These are phyloP conservation scores for Silene uniflora DNA, from an alignment of 148 eudicot genomes.

Conservation along the genomic window DNA sequence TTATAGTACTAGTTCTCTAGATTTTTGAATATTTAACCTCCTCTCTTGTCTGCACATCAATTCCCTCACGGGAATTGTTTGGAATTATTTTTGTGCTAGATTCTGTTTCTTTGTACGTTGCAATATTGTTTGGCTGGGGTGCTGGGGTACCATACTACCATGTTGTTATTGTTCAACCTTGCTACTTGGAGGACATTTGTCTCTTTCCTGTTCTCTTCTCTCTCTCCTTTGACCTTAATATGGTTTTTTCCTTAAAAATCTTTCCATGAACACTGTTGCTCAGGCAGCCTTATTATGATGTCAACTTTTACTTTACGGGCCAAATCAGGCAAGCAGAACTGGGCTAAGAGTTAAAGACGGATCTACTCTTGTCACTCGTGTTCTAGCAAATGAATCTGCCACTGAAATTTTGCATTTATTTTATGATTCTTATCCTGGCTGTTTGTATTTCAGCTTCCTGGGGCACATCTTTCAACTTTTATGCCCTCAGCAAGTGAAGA, in stretches of 20 bases:
- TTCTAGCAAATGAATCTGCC: neutral
- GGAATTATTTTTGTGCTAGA: no score
- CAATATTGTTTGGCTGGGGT: no score
- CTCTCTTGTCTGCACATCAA: neutral
- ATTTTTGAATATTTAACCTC: neutral
- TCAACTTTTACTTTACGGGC: no score
- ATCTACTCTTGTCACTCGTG: neutral
- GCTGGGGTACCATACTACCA: no score
- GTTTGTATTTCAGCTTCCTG: slow-evolving; percentile 47
- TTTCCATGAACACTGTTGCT: neutral
- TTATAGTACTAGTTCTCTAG: neutral
- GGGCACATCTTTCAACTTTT: slow-evolving; percentile 58
- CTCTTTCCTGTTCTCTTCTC: no score
- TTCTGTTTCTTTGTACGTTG: no score
- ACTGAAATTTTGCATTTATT: neutral
- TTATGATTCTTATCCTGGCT: slow-evolving; percentile 9
- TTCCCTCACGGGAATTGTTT: no score
- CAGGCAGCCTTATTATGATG: neutral
- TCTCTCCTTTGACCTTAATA: no score
- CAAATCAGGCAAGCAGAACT: no score
- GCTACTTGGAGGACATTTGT: no score
- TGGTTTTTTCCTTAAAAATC: no score
- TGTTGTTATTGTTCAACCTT: no score
- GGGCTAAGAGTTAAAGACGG: neutral
- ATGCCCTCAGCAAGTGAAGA: slow-evolving; percentile 74